These are phyloP conservation scores for Aspergillus taichungensis DNA, from an alignment of 495 filamentous ascomycete genomes.

Conservation along the genomic window DNA sequence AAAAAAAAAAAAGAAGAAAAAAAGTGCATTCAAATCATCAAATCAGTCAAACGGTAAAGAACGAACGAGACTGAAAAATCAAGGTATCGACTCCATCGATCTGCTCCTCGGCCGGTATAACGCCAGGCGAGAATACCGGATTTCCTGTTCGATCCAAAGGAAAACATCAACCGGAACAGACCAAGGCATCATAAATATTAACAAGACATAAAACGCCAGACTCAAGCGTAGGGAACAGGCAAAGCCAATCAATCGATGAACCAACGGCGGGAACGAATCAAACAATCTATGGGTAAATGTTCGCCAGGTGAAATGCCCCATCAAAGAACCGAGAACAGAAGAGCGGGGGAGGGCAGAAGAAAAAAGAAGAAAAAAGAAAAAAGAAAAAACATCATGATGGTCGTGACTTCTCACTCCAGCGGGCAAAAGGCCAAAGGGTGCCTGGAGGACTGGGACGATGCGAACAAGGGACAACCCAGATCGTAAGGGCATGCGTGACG, in stretches of 20 bases:
- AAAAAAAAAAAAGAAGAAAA: constrained; percentile 14
- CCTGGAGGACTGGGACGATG: constrained; percentile 5
- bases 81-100: constrained; percentile 4
- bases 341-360: constrained; percentile 4
- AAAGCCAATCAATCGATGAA: constrained; percentile 14
- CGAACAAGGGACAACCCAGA: constrained; percentile 7
- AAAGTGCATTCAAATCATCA: constrained; percentile 17
- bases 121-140: constrained; percentile 10
- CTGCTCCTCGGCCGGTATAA: constrained; percentile 3
- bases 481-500: constrained; percentile 9
- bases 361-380: constrained; percentile 11
- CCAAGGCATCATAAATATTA: constrained; percentile 13
- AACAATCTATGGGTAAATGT: constrained; percentile 26
- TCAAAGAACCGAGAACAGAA: constrained; percentile 12
- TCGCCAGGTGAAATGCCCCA: constrained; percentile 27
- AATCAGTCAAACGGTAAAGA: constrained; percentile 11
- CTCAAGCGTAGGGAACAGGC: constrained; percentile 11
- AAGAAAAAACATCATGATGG: constrained; percentile 31
- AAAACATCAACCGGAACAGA: constrained; percentile 12
- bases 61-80: constrained; percentile 12
- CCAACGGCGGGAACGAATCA: constrained; percentile 18
- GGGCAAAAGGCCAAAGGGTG: constrained; percentile 9
- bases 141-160: constrained; percentile 4
- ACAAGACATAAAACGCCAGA: constrained; percentile 21
- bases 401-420: constrained; percentile 31